These are phyloP conservation scores for Pythium aquatile DNA, from an alignment of 352 stramenopile genomes.

Conservation along the genomic window DNA sequence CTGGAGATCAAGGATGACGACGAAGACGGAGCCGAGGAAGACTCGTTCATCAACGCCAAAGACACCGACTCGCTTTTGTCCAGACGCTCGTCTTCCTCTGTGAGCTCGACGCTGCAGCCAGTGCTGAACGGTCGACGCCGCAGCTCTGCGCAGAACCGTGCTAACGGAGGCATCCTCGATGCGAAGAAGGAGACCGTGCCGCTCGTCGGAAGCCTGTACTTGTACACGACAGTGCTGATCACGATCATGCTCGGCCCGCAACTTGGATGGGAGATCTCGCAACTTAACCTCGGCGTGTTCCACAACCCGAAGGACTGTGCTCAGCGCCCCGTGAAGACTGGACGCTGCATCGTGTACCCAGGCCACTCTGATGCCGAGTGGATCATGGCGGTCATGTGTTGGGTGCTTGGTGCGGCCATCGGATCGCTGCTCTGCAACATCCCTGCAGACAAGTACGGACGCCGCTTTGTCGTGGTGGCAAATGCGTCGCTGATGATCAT, in stretches of 20 bases:
- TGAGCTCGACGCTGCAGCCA: constrained; percentile 4
- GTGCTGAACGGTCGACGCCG: constrained; percentile 6
- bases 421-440: constrained; percentile 34
- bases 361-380: constrained; percentile 38
- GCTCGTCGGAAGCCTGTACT: constrained; percentile 26
- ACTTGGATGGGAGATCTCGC: constrained; percentile 42
- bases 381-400: constrained; percentile 37
- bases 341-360: constrained; percentile 40
- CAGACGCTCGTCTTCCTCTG: constrained; percentile 7
- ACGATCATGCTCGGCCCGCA: constrained; percentile 38
- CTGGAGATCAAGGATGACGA: constrained; percentile 25
- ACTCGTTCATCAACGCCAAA: constrained; percentile 14
- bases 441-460: constrained; percentile 36
- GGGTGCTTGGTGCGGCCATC: constrained; percentile 38
- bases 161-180: background rate
- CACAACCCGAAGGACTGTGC: constrained; percentile 37
- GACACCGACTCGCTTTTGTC: constrained; percentile 15
- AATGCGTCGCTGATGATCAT: constrained; percentile 43
- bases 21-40: constrained; percentile 19
- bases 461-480: constrained; percentile 30
- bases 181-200: constrained; percentile 17
- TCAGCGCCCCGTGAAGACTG: constrained; percentile 23
- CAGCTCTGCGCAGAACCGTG: constrained; percentile 11
- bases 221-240: constrained; percentile 40
- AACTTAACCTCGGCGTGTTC: constrained; percentile 45